Percentiles rank a stretch among this genome's conserved stretches.
These are phyloP conservation scores for Orbilia oligospora DNA, from an alignment of 2,329 filamentous ascomycete genomes.

Conservation along the genomic window DNA sequence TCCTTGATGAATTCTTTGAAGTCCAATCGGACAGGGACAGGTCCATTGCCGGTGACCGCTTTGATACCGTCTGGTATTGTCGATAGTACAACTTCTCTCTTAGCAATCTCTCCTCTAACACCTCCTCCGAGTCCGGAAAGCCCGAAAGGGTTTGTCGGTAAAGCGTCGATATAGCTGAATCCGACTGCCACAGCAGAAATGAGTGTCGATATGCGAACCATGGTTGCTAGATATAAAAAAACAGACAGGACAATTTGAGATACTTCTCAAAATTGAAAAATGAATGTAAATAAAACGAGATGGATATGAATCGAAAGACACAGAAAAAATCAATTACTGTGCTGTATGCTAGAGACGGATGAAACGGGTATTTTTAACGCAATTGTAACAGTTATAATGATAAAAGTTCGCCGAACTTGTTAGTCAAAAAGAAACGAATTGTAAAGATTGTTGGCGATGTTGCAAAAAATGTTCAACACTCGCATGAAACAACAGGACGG, in stretches of 20 bases:
- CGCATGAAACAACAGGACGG: conserved; percentile 14
- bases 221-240: conserved; percentile 28
- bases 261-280: background rate
- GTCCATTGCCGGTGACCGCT: conserved; percentile 8
- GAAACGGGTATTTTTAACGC: background rate
- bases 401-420: conserved; percentile 57
- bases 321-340: conserved; percentile 8
- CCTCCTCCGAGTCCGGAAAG: conserved; percentile 31
- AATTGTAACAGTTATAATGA: background rate
- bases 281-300: background rate
- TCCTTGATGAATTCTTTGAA: conserved; percentile 50
- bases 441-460: conserved; percentile 28
- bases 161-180: conserved; percentile 44
- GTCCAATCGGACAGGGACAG: conserved; percentile 40
- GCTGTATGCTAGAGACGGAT: conserved; percentile 2
- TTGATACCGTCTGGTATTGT: conserved; percentile 41
- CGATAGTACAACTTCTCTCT: conserved; percentile 49
- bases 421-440: conserved; percentile 55
- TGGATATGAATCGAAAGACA: conserved; percentile 20
- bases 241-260: background rate
- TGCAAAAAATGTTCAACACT: conserved; percentile 19
- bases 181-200: conserved; percentile 49
- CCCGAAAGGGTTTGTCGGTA: conserved; percentile 41
- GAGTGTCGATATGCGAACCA: conserved; percentile 57
- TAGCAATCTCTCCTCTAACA: conserved; percentile 43